Evolutionary conservation across 495 filamentous ascomycete species (phyloP).

Genomic region (Neurospora sublineolata): DNA sequence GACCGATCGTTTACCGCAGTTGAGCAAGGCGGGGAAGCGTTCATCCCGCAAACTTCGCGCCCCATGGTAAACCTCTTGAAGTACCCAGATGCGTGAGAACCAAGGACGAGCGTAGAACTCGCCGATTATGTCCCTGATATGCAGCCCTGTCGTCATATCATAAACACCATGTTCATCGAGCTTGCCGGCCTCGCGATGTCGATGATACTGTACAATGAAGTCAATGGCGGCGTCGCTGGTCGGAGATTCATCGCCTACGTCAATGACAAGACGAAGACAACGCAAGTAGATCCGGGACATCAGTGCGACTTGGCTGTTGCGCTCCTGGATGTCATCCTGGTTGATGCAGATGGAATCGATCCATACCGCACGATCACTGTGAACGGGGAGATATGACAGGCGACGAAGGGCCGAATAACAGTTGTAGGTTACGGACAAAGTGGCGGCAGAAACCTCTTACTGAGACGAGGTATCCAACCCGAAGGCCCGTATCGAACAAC

Average conservation of each 20-base stretch:
- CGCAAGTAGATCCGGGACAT: background rate
- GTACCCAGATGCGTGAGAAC: background rate
- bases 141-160: background rate
- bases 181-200: background rate
- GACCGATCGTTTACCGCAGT: background rate
- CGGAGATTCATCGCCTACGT: background rate
- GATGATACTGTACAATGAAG: background rate
- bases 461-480: background rate
- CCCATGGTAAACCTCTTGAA: background rate
- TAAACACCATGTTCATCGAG: background rate
- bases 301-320: background rate
- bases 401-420: conserved; percentile 1
- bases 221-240: background rate
- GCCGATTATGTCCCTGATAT: background rate
- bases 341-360: conserved; percentile 1
- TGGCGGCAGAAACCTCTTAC: background rate
- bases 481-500: background rate
- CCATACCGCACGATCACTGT: background rate
- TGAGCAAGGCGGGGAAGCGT: background rate
- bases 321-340: background rate
- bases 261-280: background rate
- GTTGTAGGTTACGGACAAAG: background rate
- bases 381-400: background rate
- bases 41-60: background rate
- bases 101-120: background rate